Base-by-base conservation (phyloP, 2,329 filamentous ascomycete genomes). In the Nemania serpens region DNA sequence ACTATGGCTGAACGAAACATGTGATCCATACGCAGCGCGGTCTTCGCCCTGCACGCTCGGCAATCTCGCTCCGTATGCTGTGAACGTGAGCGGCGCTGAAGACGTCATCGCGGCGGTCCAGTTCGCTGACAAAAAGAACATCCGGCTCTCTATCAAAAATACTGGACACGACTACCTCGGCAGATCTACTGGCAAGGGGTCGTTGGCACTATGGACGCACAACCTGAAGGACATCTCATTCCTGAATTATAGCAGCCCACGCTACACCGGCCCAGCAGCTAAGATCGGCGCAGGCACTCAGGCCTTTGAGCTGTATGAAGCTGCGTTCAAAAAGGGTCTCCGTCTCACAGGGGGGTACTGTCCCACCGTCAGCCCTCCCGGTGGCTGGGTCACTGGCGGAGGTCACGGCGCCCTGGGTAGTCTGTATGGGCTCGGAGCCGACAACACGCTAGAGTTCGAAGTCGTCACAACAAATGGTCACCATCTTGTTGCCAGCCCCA, bases 121-220 rank as follows among this genome's bases (percentile, higher is more conserved):
- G 7, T 36, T 36, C 34, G 34, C 34, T 12, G 7, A 36, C 7
- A 36, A 36, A 7, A 36, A 36, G 7, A 36, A 36, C 34, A 36
- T 36, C 6, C 34, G 34, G 7, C 34, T 36, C 10, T 6, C 58
- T 11, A 58, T 70, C 42, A 68, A 67, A 25, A 67, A 69, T 20
- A 69, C 68, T 1, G 66, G 68, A 0, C 68, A 70, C 18, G 64
- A 79, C 57, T 77, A 70, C 46, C 61, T 74, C 5, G 71, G 75
- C 2, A 63, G 71, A 33, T 73, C 70, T 6, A 67, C 66, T 5
- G 72, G 71, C 11, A 61, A 63, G 6, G 71, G 73, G 11, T 68
- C 69, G 3, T 65, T 77, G n/a, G 64, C 65, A 10, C 37, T 75
- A 13, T 72, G 72, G 71, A 74, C 70, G 17, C 67, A 75, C 49